Evolutionary conservation across 306 rosid species (phyloP), one percentile per base, ranked within the genome.

Genomic region (Benincasa hispida): DNA sequence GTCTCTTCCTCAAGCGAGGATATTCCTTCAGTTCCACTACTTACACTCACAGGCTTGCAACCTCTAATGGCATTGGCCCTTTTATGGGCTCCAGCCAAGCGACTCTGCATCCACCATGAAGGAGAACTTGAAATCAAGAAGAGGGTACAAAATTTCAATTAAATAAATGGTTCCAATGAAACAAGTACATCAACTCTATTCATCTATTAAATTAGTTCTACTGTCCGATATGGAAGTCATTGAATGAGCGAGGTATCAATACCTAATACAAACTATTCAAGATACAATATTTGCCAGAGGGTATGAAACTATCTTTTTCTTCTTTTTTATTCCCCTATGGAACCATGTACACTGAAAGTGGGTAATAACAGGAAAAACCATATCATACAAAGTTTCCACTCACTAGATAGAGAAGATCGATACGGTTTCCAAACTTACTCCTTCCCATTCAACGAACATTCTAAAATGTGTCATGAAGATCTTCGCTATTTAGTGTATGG

Each of bases 31-130:
- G 80, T 76, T 62, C 79, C 81, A 79, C 69, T 79, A 51, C 60
- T 28, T 37, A 84, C 77, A 41, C 80, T 78, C 55, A 60, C 73
- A 55, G 79, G 37, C 51, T 81, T 81, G 50, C 11, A 7, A 8
- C 76, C 84, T 79, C 82, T 83, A 34, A 89, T 45, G n/a, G 63
- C 80, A 85, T 91, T 89, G 50, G 79, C 85, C 85, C 95, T 90
- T 56, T 77, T 76, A 8, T 72, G 37, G 22, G 10, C 37, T 14
- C 79, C 77, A 22, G 82, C 39, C 79, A 80, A 78, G 80, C 27
- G 85, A 41, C 28, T 75, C 97, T 94, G 81, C 76, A 86, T 54
- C 82, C 83, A 88, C 61, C 79, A 81, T 28, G 42, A 78, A 45
- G 19, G 63, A 58, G 58, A 81, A 80, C 53, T 74, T 84, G 85